Percentiles rank a stretch among this genome's conserved stretches.
These are phyloP conservation scores for Polytrichum formosum DNA, from an alignment of 225 moss, liverwort and hornwort genomes.

Conservation along the genomic window DNA sequence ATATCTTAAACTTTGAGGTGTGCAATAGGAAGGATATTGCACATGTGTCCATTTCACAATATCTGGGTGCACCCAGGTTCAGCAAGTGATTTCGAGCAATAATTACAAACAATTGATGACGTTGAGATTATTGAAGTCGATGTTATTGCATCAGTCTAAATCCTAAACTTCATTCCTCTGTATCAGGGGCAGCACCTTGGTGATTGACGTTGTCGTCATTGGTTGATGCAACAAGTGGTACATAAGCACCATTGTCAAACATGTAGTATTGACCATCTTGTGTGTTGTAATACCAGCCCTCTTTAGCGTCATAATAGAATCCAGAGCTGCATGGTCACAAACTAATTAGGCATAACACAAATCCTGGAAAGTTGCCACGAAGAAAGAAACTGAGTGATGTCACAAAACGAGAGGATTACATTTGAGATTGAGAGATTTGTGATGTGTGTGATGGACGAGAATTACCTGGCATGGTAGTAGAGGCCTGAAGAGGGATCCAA, in stretches of 20 bases:
- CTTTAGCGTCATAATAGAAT: slow-evolving; percentile 89
- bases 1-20: not conserved
- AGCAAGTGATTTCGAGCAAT: not conserved
- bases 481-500: slow-evolving; percentile 55
- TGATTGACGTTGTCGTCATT: slow-evolving; percentile 12
- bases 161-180: not conserved
- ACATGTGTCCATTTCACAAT: not conserved
- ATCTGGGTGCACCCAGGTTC: not conserved
- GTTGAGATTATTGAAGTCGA: too few species aligned
- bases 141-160: too few species aligned
- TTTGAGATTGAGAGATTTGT: too few species aligned
- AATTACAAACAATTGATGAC: too few species aligned
- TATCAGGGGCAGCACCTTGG: slow-evolving; percentile 19
- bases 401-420: not conserved
- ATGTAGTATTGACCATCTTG: slow-evolving; percentile 80
- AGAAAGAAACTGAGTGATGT: not conserved
- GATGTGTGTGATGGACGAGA: not conserved
- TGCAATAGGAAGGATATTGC: not conserved
- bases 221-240: slow-evolving; percentile 50
- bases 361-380: not conserved
- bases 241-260: slow-evolving; percentile 73
- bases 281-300: slow-evolving; percentile 93
- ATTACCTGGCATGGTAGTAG: slow-evolving; percentile 62
- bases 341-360: not conserved
- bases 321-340: slow-evolving; percentile 67